Conservation (phyloP, 2,329 filamentous ascomycete species). For the Colletotrichum euphorbiae region DNA sequence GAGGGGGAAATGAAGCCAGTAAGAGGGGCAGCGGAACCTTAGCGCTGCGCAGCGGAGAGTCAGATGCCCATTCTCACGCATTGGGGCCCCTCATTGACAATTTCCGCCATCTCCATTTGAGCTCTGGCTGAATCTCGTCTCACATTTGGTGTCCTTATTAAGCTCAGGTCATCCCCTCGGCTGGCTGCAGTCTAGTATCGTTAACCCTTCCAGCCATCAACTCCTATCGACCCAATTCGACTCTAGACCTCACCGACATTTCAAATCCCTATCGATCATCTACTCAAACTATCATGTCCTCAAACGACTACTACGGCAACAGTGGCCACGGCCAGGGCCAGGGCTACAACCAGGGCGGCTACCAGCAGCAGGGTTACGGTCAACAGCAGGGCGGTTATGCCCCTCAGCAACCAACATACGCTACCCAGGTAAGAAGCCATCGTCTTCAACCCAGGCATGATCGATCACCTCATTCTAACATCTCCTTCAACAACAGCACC, state of each 20-base stretch:
- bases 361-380: constrained; percentile 39
- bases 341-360: constrained; percentile 40
- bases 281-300: constrained; percentile 47
- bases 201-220: neutral
- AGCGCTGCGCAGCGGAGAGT: constrained; percentile 1
- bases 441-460: neutral
- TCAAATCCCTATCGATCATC: neutral
- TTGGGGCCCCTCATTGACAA: constrained; percentile 26
- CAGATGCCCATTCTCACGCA: neutral
- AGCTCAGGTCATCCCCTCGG: constrained; percentile 5
- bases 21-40: constrained; percentile 3
- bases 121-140: neutral
- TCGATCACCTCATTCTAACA: neutral
- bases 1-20: neutral
- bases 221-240: neutral
- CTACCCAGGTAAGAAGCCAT: constrained; percentile 44
- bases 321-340: constrained; percentile 38
- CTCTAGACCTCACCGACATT: neutral
- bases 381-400: constrained; percentile 42
- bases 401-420: constrained; percentile 42
- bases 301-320: constrained; percentile 53
- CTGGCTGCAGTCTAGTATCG: neutral
- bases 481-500: constrained; percentile 28
- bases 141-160: constrained; percentile 9
- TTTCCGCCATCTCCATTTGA: constrained; percentile 33